Conservation (phyloP, 345 rosid genomes). For the Rhodamnia rubescens region DNA sequence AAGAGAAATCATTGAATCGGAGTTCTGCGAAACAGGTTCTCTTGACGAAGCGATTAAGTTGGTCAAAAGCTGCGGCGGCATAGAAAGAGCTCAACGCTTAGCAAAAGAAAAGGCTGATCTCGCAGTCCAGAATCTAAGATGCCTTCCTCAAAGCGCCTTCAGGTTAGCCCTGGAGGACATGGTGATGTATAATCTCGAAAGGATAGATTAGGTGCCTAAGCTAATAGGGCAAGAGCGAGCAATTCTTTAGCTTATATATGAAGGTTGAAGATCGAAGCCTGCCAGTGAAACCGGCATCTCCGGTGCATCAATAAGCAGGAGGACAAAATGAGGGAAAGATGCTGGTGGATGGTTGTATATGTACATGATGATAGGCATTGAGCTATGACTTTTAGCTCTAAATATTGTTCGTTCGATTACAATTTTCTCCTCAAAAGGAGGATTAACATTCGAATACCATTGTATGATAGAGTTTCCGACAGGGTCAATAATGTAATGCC, state of each 20-base stretch:
- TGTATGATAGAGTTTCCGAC: not conserved
- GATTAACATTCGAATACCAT: not conserved
- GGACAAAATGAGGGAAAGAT: not conserved
- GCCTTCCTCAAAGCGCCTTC: slow-evolving; percentile 53
- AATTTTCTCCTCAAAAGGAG: not conserved
- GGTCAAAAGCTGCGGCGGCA: slow-evolving; percentile 63
- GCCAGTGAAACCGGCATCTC: not conserved
- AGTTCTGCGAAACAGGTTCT: slow-evolving; percentile 77
- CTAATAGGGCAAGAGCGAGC: not conserved
- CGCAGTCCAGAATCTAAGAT: slow-evolving; percentile 55
- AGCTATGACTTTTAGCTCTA: slow-evolving; percentile 20
- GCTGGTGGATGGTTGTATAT: slow-evolving; percentile 14
- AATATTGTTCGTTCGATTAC: slow-evolving; percentile 1
- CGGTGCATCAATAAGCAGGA: not conserved
- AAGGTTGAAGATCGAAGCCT: not conserved
- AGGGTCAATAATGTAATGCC: not conserved
- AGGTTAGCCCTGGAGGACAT: slow-evolving; percentile 65
- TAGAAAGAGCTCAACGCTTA: slow-evolving; percentile 59
- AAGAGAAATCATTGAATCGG: slow-evolving; percentile 80
- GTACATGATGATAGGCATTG: slow-evolving; percentile 3
- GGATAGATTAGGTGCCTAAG: slow-evolving; percentile 45
- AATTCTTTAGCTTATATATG: not conserved
- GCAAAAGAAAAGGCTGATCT: slow-evolving; percentile 77
- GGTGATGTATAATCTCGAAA: slow-evolving; percentile 83
- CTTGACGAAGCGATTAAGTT: slow-evolving; percentile 61